A percentile compares a stretch with the other conserved stretches of the same genome.
Conservation (phyloP, 2,329 filamentous ascomycete species). For the Peltaster fructicola region DNA sequence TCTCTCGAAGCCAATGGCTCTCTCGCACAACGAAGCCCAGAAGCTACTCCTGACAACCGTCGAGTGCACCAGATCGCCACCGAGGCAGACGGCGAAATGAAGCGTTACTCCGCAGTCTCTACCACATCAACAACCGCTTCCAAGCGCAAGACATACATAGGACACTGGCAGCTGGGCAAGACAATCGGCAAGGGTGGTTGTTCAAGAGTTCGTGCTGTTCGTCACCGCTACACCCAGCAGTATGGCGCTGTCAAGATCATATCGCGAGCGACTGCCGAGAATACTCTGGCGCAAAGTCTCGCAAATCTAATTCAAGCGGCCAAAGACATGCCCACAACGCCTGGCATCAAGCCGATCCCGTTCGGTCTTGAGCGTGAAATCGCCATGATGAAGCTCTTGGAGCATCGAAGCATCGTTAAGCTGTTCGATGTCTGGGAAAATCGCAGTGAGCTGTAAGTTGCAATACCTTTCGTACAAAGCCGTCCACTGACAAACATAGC, state of each 20-base stretch:
- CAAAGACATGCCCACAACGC: conserved; percentile 19
- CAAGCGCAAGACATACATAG: conserved; percentile 52
- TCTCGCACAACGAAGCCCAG: conserved; percentile 22
- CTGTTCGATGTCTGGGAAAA: conserved; percentile 98
- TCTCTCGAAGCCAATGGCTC: conserved; percentile 27
- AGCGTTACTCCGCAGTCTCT: conserved; percentile 36
- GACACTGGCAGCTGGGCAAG: conserved; percentile 82
- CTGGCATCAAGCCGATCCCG: conserved; percentile 31
- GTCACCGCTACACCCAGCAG: conserved; percentile 59
- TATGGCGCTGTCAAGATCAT: conserved; percentile 91
- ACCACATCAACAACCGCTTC: conserved; percentile 38
- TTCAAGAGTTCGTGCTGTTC: conserved; percentile 69
- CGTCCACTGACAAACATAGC: conserved; percentile 29
- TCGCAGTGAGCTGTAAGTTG: conserved; percentile 67
- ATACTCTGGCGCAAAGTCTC: conserved; percentile 72
- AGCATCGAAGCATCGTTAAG: conserved; percentile 87
- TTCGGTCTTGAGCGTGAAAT: conserved; percentile 87
- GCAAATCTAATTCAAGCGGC: conserved; percentile 64
- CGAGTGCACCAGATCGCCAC: conserved; percentile 33
- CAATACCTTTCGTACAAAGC: background rate
- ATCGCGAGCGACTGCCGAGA: conserved; percentile 56
- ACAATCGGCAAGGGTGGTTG: conserved; percentile 82
- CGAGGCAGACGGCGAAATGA: conserved; percentile 30
- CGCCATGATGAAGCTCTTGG: conserved; percentile 88
- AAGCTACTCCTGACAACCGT: conserved; percentile 29